Conservation (phyloP, 148 eudicot species). For the Amaranthus hypochondriacus region DNA sequence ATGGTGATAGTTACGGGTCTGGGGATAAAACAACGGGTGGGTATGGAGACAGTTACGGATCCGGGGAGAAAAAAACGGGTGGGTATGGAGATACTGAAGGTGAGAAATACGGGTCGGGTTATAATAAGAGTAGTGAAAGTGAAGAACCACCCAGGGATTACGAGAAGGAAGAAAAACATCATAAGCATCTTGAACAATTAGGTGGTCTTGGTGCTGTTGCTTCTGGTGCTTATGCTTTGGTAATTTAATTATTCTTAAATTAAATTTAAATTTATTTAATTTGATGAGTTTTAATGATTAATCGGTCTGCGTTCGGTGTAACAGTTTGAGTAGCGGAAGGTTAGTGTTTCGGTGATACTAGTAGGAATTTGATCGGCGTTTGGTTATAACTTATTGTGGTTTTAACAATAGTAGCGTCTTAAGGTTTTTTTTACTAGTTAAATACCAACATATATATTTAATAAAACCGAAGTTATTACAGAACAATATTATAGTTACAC, state of each 20-base stretch:
- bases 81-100: neutral
- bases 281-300: too few species aligned
- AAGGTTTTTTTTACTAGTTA: too few species aligned
- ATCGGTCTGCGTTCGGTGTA: too few species aligned
- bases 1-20: constrained; percentile 7
- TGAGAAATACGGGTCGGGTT: neutral
- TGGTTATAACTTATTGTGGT: too few species aligned
- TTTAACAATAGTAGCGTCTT: too few species aligned
- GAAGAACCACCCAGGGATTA: constrained; percentile 28
- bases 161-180: constrained; percentile 37
- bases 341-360: too few species aligned
- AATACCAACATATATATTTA: too few species aligned
- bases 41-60: constrained; percentile 1
- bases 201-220: constrained; percentile 32
- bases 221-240: constrained; percentile 33
- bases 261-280: too few species aligned
- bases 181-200: constrained; percentile 31
- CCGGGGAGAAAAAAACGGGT: neutral
- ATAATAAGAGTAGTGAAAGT: neutral
- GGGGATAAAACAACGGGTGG: constrained; percentile 8
- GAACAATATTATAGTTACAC: too few species aligned
- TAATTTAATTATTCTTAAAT: neutral
- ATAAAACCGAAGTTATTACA: too few species aligned
- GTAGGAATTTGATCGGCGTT: too few species aligned
- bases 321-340: too few species aligned